phyloP scores from a whole-genome alignment of 2,329 filamentous ascomycete species.

The Drechmeria coniospora region DNA sequence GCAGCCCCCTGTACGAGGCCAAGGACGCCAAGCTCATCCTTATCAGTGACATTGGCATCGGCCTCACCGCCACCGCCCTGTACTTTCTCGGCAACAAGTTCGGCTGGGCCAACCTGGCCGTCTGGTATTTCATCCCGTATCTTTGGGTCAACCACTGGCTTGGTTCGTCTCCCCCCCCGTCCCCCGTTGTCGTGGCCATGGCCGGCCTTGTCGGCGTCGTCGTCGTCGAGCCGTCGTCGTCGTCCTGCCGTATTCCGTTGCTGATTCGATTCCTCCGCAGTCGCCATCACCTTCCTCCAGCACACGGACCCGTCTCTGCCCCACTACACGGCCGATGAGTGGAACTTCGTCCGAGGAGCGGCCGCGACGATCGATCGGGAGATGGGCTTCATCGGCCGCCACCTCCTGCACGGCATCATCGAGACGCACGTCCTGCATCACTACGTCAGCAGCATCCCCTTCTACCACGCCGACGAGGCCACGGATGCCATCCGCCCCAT shows the following conservation, averaged over 20 bases:
- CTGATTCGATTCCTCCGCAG: conserved; percentile 32
- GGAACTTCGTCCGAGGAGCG: conserved; percentile 88
- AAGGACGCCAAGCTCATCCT: conserved; percentile 79
- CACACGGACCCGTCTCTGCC: conserved; percentile 91
- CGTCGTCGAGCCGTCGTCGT: neutral
- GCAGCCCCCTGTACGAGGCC: conserved; percentile 79
- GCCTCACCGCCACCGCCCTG: conserved; percentile 45
- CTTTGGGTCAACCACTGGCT: conserved; percentile 99
- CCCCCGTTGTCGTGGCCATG: neutral
- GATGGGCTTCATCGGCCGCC: conserved; percentile 87
- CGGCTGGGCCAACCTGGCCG: conserved; percentile 71
- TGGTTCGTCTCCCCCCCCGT: conserved; percentile 43
- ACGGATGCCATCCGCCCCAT: conserved; percentile 85
- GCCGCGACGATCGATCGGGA: conserved; percentile 94
- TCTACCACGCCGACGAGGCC: conserved; percentile 92
- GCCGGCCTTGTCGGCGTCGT: neutral
- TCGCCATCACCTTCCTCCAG: conserved; percentile 94
- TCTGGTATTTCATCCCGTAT: conserved; percentile 94
- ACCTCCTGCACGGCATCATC: conserved; percentile 86
- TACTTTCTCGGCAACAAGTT: conserved; percentile 59
- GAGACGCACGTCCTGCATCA: conserved; percentile 97
- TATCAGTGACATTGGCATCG: conserved; percentile 71
- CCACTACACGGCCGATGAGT: conserved; percentile 74
- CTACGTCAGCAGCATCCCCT: conserved; percentile 90
- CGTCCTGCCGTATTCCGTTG: neutral